phyloP scores from a whole-genome alignment of 148 eudicot species.

The Nyssa sinensis region DNA sequence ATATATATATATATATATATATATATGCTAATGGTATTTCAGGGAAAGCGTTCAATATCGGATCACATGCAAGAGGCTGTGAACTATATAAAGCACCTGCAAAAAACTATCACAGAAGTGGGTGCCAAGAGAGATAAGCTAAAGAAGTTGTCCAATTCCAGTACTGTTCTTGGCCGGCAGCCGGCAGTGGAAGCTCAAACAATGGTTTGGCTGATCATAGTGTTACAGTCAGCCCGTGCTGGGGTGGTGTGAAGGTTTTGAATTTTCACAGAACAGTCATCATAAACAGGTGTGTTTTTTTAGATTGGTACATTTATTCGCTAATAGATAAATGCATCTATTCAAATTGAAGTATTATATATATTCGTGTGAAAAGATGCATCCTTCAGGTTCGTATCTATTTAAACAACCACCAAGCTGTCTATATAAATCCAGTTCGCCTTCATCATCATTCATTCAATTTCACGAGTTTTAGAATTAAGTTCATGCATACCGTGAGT shows the following conservation, averaged over 20 bases:
- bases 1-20: background rate
- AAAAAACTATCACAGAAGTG: constrained; percentile 41
- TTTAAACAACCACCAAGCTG: no score
- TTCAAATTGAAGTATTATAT: constrained; percentile 55
- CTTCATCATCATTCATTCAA: no score
- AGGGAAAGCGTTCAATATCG: constrained; percentile 61
- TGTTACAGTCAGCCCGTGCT: background rate
- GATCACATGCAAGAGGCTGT: constrained; percentile 61
- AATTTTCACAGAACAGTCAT: no score
- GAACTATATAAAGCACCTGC: constrained; percentile 52
- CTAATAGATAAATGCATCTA: constrained; percentile 34
- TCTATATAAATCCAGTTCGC: no score
- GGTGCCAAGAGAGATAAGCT: constrained; percentile 39
- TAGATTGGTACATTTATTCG: constrained; percentile 33
- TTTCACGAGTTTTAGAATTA: no score
- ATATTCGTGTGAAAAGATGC: no score
- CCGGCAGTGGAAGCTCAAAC: background rate
- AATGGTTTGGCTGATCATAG: background rate
- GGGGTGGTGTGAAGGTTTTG: constrained; percentile 22
- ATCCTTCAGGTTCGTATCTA: no score
- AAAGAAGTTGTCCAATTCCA: background rate
- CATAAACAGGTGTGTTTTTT: no score
- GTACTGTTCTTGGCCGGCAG: background rate
- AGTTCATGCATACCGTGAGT: no score
- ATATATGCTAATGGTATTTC: constrained; percentile 12